Base-by-base conservation (phyloP, 495 filamentous ascomycete genomes). In the Penicillium parvum region DNA sequence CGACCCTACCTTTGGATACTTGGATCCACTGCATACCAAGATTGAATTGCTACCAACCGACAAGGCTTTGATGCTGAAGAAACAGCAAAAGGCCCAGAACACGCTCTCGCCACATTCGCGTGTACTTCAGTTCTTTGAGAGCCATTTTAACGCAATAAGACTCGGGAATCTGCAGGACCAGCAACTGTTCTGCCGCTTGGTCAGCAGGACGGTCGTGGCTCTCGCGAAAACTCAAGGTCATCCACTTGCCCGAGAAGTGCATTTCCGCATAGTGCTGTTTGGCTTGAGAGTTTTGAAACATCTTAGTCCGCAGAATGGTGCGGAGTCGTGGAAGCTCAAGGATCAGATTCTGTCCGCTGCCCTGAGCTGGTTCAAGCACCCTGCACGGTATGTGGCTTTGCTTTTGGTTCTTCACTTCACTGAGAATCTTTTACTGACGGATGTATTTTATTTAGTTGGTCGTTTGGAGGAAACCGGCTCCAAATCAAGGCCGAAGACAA, bases 21-120 rank as follows among this genome's bases (percentile, higher is more conserved):
- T 75, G 5, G 92, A 97, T 66, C 90, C 94, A 1, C 86, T 99
- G 61, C 91, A 87, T 49, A 66, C 90, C 20, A 89, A 84, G 52
- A 83, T 94, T 63, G 94, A 99, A 58, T 91, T 96, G 57, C 82
- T 91, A 7, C 94, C 94, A 8, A 89, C 88, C 32, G 85, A 96
- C 56, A 87, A 85, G 53, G 79, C 79, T 25, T 64, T 77, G n/a
- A 73, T 95, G 50, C 71, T 77, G 15, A 84, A 78, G 55, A 77
- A 81, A 18, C 89, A 91, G 45, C 82, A 91, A 50, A 69, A 75
- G 26, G 82, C 88, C 7, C 82, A 94, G 52, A 81, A 87, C 51
- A 66, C 86, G 18, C 77, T 97, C 26, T 81, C 85, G 25, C 94
- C 94, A 5, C 94, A 99, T 60, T 76, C 86, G 27, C 81, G 84